A percentile compares a stretch with the other conserved stretches of the same genome.
These are phyloP conservation scores for Cladophialophora immunda DNA, from an alignment of 2,329 filamentous ascomycete species.

Conservation along the genomic window DNA sequence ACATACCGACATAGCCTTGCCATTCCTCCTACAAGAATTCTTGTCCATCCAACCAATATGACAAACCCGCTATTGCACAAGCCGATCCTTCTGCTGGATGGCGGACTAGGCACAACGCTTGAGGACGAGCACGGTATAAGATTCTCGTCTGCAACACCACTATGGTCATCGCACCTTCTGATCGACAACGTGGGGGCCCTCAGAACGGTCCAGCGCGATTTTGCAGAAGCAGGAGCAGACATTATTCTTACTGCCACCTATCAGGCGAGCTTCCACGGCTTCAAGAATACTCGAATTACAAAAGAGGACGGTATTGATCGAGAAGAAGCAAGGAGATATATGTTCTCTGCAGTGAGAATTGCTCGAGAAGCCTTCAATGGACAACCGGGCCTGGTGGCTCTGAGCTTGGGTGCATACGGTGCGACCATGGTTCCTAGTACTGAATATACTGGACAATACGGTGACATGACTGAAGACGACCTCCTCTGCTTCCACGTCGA, in stretches of 20 bases:
- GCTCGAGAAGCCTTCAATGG: constrained; percentile 49
- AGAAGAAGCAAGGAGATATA: constrained; percentile 42
- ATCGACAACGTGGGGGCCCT: constrained; percentile 62
- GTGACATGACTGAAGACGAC: constrained; percentile 53
- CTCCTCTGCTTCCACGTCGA: constrained; percentile 67
- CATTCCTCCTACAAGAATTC: too few relatives aligned
- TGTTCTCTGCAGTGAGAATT: constrained; percentile 50
- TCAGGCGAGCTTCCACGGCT: constrained; percentile 67
- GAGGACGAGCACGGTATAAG: constrained; percentile 62
- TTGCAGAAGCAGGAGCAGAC: constrained; percentile 66
- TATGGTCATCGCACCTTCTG: constrained; percentile 75
- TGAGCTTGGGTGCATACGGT: constrained; percentile 73
- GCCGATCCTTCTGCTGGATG: constrained; percentile 65
- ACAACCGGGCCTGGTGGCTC: constrained; percentile 56
- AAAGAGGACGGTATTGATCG: constrained; percentile 27
- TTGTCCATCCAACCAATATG: constrained; percentile 18
- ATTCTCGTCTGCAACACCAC: constrained; percentile 64
- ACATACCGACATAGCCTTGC: too few relatives aligned
- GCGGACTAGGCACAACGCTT: constrained; percentile 73
- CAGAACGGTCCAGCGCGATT: constrained; percentile 64
- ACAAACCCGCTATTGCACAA: constrained; percentile 7
- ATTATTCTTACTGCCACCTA: constrained; percentile 74
- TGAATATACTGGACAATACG: constrained; percentile 71
- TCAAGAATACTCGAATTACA: constrained; percentile 56
- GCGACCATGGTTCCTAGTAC: constrained; percentile 72